phyloP scores from a whole-genome alignment of 352 stramenopile genomes.

The Globisporangium orthogonon region DNA sequence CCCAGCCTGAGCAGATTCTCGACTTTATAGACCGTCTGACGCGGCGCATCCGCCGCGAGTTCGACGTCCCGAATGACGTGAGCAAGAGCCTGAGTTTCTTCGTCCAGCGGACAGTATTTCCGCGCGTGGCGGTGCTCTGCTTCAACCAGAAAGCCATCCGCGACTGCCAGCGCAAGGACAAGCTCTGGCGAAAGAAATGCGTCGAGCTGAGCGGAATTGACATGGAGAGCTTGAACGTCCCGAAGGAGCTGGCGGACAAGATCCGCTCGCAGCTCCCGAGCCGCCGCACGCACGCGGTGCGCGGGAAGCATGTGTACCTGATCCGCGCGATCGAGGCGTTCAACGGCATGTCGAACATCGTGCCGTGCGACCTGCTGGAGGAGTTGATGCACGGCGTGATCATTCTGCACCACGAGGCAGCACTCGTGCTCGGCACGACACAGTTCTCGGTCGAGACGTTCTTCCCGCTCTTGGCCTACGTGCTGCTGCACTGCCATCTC shows the following conservation, averaged over 20 bases:
- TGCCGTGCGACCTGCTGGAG: constrained; percentile 80
- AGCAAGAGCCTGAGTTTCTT: constrained; percentile 77
- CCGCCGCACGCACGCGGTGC: constrained; percentile 15
- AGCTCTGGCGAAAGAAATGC: constrained; percentile 76
- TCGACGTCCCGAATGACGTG: constrained; percentile 62
- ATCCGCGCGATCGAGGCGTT: constrained; percentile 75
- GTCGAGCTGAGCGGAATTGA: constrained; percentile 49
- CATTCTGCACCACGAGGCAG: constrained; percentile 80
- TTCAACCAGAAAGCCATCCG: constrained; percentile 60
- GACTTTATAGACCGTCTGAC: constrained; percentile 73
- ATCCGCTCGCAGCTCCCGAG: constrained; percentile 48
- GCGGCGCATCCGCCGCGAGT: constrained; percentile 59
- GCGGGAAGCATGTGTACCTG: constrained; percentile 34
- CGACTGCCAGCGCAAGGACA: constrained; percentile 80
- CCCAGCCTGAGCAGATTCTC: constrained; percentile 64
- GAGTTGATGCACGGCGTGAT: constrained; percentile 83
- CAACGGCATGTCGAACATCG: constrained; percentile 67
- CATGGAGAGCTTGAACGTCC: constrained; percentile 61
- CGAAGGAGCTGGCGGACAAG: constrained; percentile 46
- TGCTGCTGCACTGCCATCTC: constrained; percentile 67
- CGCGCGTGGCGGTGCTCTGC: constrained; percentile 64
- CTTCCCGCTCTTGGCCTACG: constrained; percentile 78
- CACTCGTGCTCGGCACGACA: constrained; percentile 79
- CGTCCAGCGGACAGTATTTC: constrained; percentile 70
- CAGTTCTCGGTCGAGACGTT: constrained; percentile 86